Evolutionary conservation across 169 alveolate genomes (phyloP), one percentile per base, ranked within the genome.

Genomic region (Plasmodium knowlesi): DNA sequence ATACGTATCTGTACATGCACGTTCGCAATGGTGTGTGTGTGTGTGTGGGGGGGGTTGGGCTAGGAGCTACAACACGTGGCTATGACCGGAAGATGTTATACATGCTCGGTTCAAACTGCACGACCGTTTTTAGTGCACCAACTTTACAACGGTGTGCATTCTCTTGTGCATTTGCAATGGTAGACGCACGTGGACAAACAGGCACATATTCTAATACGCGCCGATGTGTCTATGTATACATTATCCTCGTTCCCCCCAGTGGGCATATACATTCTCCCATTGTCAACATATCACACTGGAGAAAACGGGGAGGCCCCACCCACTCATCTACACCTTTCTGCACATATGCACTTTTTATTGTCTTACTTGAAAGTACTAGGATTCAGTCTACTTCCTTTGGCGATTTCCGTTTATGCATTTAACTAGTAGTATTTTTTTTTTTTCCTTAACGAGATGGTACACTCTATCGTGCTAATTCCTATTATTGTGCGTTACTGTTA

Each of bases 331-430:
- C 76, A 67, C 76, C 6, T 22, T 25, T 67, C 76, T 67, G 39
- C 41, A 22, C 30, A 25, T 67, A 67, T 67, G 37, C 37, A 67
- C 76, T 32, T 67, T 67, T 67, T 67, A 67, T 25, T 67, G 76
- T 67, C 76, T 67, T 67, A 67, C 76, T 67, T 67, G 76, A 67
- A 67, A 8, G 37, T 67, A 25, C 41, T 67, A 37, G 76, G 76
- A 25, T 67, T 67, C 37, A 67, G 2, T 67, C 76, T 67, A 67
- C 37, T 67, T 67, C 76, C 4, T 25, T 8, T 67, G 9, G 76
- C 14, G 5, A 67, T 19, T 22, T 25, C 76, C 76, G 41, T 67
- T 67, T 19, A 25, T 67, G 37, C 76, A 16, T 67, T 67, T 28
- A 67, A 12, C 76, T 28, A 25, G 37, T 67, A 67, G 37, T 19